These are phyloP conservation scores for Ophiostoma sp. DNA, from an alignment of 2,329 filamentous ascomycete species.

Conservation along the genomic window DNA sequence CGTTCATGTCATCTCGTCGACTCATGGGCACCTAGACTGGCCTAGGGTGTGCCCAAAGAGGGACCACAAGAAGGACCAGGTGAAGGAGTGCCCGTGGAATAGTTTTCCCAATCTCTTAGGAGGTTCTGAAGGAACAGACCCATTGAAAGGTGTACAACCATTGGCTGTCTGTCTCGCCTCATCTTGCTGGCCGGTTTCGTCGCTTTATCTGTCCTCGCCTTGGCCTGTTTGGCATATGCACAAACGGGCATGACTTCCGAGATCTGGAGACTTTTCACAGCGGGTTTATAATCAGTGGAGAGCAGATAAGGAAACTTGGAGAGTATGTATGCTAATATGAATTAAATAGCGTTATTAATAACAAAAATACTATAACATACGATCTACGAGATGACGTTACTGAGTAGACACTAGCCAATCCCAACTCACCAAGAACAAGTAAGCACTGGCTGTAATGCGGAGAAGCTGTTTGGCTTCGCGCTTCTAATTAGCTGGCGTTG, in stretches of 20 bases:
- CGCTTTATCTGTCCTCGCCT: background rate
- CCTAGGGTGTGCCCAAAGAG: background rate
- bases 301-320: background rate
- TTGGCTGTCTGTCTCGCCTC: background rate
- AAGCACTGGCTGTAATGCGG: background rate
- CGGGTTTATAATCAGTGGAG: background rate
- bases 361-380: background rate
- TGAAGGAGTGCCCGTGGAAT: background rate
- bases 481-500: background rate
- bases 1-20: conserved; percentile 16
- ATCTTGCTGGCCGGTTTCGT: background rate
- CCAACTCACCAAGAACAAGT: background rate
- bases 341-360: background rate
- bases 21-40: background rate
- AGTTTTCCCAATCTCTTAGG: conserved; percentile 6
- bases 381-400: too few relatives aligned
- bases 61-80: too few relatives aligned
- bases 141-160: background rate
- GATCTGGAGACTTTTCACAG: background rate
- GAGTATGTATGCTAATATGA: background rate
- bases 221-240: background rate
- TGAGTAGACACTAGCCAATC: background rate
- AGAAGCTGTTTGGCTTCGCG: background rate
- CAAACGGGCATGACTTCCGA: background rate
- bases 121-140: background rate